These are phyloP conservation scores for Acer saccharum DNA, from an alignment of 345 rosid genomes.

Conservation along the genomic window DNA sequence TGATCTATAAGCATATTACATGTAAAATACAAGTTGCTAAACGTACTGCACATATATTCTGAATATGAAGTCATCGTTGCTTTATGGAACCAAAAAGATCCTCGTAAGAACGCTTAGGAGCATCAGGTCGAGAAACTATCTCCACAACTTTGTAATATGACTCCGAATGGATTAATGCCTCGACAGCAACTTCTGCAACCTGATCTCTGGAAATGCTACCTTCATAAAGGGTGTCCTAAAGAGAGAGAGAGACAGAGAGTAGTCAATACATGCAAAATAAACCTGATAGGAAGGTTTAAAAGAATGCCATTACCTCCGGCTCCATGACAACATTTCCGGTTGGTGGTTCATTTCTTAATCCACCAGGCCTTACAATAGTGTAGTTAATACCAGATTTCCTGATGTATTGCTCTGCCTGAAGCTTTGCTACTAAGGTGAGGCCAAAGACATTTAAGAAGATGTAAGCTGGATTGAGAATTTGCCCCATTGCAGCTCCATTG, in stretches of 20 bases:
- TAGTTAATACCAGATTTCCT: conserved; percentile 77
- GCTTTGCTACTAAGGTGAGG: conserved; percentile 78
- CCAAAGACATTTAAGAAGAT: conserved; percentile 84
- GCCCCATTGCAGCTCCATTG: conserved; percentile 97
- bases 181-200: conserved; percentile 85
- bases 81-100: conserved; percentile 76
- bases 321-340: conserved; percentile 83
- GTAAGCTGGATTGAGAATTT: conserved; percentile 86
- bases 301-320: conserved; percentile 57
- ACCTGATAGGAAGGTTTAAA: neutral
- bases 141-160: conserved; percentile 79
- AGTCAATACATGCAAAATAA: conserved; percentile 1
- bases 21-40: neutral
- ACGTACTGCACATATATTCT: neutral
- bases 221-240: conserved; percentile 73
- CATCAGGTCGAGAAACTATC: conserved; percentile 68
- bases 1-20: neutral
- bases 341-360: conserved; percentile 80
- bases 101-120: conserved; percentile 57
- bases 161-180: conserved; percentile 66
- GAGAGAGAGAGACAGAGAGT: neutral
- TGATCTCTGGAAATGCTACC: conserved; percentile 83
- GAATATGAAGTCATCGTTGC: conserved; percentile 30
- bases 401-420: conserved; percentile 83
- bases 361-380: conserved; percentile 87